Base-by-base conservation (phyloP, 106 monocot genomes). In the Dendrobium officinale region DNA sequence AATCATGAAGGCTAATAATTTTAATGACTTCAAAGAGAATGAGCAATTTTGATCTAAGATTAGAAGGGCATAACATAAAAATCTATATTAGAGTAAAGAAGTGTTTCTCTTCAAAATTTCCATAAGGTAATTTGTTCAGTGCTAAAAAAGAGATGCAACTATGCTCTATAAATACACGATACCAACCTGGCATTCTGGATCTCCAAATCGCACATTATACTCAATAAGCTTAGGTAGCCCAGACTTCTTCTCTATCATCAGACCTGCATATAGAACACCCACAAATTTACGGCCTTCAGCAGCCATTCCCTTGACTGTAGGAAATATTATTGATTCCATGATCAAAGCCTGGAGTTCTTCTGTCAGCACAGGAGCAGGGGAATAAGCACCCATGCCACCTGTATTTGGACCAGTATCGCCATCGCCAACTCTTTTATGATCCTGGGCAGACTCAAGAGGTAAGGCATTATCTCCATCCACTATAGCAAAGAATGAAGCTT, bases 361-460 rank as follows among this genome's bases (percentile, higher is more conserved):
- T 44, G 94, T 98, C 75, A 98, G 44, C 68, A 98, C 68, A 42
- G 94, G 97, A 56, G 97, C 92, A 77, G 97, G 97, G 5, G 97
- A 98, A 77, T 98, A 95, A 51, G 97, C 94, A 13, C 97, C 97
- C 97, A 98, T 95, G 75, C 97, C 97, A 15, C 94, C 94, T 11
- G 94, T 95, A 72, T 98, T 98, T 67, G 92, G 92, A 42, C 97
- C 97, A 1, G 89, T 89, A 80, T 98, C 97, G 20, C 94, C 94
- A 80, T 95, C 95, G 33, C 97, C 94, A 45, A 94, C 94, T 84
- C 94, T 84, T 83, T 98, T 98, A 80, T 95, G 92, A 68, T 95
- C 97, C 80, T 98, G 97, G 31, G 91, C 97, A 10, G 97, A 95
- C 82, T 94, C 94, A 67, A 98, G 90, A 82, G 97, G 91, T 22